Evolutionary conservation across 148 eudicot species (phyloP), one percentile per base, ranked within the genome.

Genomic region (Rhododendron kiyosumense): DNA sequence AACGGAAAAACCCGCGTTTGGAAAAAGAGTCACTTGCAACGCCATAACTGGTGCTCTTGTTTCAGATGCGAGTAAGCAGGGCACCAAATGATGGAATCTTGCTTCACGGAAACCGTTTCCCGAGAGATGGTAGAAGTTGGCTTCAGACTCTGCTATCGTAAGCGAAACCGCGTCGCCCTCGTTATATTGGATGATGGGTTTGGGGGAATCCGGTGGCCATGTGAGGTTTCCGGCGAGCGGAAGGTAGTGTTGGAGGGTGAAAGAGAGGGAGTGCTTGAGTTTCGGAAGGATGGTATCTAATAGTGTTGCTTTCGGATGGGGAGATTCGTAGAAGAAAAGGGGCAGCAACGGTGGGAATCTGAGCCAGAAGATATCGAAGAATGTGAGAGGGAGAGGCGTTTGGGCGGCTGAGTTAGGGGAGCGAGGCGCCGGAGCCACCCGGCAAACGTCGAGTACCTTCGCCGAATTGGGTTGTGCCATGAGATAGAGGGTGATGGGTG

Each of bases 11-110:
- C 87, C 87, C 4, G 11, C 22, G 38, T 85, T 67, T 11, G 83
- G 83, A 79, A 85, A 85, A 59, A 79, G 7, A 79, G 87, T 85
- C 63, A 85, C 32, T 63, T 85, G 83, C 67, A 79, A 13, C 0
- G 83, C 71, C 63, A 79, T 9, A 2, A 32, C 83, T 0, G 77
- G 83, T 22, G 10, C 32, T 63, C 15, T 13, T 11, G 59, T 18
- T 24, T 67, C 51, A 4, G 87, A 79, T 7, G 51, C 4, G 3
- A 49, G 69, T 1, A 85, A 48, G 17, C 34, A 1, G 18, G 87
- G 87, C 4, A 85, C 4, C 48, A 78, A 36, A 15, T 75, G 38
- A 4, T 32, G 57, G 9, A 85, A 30, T 2, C 17, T 75, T 24
- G 83, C 71, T 4, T 74, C 48, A 1, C 77, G 61, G 12, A 85